phyloP scores from a whole-genome alignment of 2,329 filamentous ascomycete genomes.

The Aureobasidium sp. region DNA sequence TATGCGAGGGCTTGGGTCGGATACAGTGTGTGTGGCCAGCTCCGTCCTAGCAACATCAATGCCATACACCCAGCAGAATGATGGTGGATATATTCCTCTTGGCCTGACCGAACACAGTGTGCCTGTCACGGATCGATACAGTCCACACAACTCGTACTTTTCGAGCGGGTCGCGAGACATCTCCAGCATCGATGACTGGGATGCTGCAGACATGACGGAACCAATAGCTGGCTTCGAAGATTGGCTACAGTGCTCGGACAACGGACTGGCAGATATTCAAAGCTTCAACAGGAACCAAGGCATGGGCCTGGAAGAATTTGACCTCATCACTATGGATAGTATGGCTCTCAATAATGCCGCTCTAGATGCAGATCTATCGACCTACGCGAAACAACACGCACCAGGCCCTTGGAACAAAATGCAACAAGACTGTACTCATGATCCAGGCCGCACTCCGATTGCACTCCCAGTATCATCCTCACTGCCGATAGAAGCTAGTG shows the following conservation, averaged over 20 bases:
- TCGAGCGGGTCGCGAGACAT: not conserved
- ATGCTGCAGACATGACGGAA: not conserved
- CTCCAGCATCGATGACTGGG: not conserved
- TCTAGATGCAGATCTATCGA: not conserved
- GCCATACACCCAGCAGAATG: not conserved
- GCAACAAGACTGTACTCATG: fast-evolving
- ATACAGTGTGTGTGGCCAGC: too few species aligned
- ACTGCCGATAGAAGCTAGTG: not conserved
- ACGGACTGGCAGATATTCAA: not conserved
- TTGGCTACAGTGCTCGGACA: not conserved
- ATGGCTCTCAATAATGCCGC: not conserved
- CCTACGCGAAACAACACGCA: not conserved
- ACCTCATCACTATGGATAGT: not conserved
- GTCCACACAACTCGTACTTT: not conserved
- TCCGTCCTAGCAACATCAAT: too few species aligned
- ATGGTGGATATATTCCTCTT: not conserved
- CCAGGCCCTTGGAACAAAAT: not conserved
- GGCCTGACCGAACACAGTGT: not conserved
- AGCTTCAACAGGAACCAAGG: not conserved
- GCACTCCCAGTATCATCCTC: not conserved
- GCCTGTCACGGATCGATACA: not conserved
- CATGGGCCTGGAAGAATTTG: not conserved
- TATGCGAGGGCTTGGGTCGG: too few species aligned
- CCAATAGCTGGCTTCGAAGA: not conserved
- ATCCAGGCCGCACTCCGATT: too few species aligned